Evolutionary conservation across 208 protist species (phyloP).

Genomic region (Vickermania ingenoplastis): DNA sequence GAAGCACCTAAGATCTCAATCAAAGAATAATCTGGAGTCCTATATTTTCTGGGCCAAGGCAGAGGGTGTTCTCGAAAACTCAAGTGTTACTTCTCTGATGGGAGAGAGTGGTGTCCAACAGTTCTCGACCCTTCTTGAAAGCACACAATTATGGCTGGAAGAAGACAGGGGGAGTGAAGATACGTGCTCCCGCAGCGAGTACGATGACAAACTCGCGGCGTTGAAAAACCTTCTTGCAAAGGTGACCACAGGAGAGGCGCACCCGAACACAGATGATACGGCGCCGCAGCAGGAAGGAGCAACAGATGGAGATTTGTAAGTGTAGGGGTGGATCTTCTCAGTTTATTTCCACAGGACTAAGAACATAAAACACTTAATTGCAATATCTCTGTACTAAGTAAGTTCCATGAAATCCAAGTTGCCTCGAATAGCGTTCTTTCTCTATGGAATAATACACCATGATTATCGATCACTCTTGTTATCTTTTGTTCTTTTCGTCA

Average conservation of each 20-base stretch:
- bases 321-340: neutral
- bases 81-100: slow-evolving; percentile 8
- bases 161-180: slow-evolving; percentile 60
- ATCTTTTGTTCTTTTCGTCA: too few species aligned
- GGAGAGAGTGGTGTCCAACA: slow-evolving; percentile 16
- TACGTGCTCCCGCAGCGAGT: slow-evolving; percentile 34
- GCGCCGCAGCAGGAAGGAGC: neutral
- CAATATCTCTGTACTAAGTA: too few species aligned
- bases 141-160: slow-evolving; percentile 60
- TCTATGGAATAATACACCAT: too few species aligned
- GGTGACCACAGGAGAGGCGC: too few species aligned
- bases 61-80: slow-evolving; percentile 54
- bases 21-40: slow-evolving; percentile 79
- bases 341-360: neutral
- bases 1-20: slow-evolving; percentile 41
- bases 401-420: too few species aligned
- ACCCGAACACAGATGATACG: slow-evolving; percentile 2
- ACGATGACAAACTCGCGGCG: slow-evolving; percentile 26
- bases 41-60: slow-evolving; percentile 71
- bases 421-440: too few species aligned
- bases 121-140: slow-evolving; percentile 17
- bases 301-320: neutral
- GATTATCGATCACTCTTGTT: too few species aligned
- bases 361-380: too few species aligned
- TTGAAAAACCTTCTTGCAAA: slow-evolving; percentile 19